Evolutionary conservation across 2,329 filamentous ascomycete species (phyloP), one percentile per base, ranked within the genome.

Genomic region (Lasiodiplodia citricola): DNA sequence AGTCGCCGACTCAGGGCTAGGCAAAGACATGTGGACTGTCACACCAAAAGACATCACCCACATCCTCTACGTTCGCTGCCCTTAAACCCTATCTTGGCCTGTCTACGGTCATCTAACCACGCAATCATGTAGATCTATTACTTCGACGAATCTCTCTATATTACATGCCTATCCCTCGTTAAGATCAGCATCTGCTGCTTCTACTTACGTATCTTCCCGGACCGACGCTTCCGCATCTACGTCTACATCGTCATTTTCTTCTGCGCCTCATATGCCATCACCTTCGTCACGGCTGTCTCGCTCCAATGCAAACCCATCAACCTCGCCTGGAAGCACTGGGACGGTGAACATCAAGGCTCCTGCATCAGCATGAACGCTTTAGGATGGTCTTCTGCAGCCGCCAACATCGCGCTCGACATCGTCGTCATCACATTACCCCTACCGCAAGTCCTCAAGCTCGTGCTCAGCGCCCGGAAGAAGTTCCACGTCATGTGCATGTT

Each of bases 21-120:
- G 86, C 7, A 79, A 74, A 21, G 86, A 88, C 58, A 78, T 87
- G 18, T 87, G 85, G 85, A 85, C 83, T 0, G 70, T 87, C 4
- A 69, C 77, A 0, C 74, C 78, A 0, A 73, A 78, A 0, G 71
- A 80, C 18, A 80, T 88, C 56, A 84, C 81, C 35, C 73, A 74
- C 0, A 85, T 88, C 35, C 74, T 79, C 38, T 75, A 76, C 21
- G 55, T 70, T 5, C 51, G 66, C n/a, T n/a, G 2, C 23, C 41
- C 14, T 25, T 3, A 21, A 13, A 14, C 16, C 16, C 57, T 13
- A 35, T 18, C 2, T 14, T 6, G 11, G 11, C 7, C 16, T 3
- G 5, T n/a, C 47, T 5, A 11, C 13, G 10, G 25, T 25, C 16
- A 2, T 51, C 66, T 68, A 25, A 57, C 18, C 2, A 11, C 28